These are phyloP conservation scores for Botrytis aclada DNA, from an alignment of 2,329 filamentous ascomycete species.

Conservation along the genomic window DNA sequence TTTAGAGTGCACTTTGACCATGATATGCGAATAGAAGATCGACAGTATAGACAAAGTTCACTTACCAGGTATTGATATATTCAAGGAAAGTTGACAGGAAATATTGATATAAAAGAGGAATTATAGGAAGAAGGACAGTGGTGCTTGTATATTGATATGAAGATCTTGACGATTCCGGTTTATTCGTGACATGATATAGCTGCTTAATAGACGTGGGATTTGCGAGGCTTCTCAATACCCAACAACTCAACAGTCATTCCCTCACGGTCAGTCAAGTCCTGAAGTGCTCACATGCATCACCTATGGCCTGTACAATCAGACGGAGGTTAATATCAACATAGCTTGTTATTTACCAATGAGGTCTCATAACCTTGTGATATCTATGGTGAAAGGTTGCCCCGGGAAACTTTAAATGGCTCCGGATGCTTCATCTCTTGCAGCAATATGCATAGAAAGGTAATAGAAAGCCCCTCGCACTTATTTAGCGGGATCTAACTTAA, in stretches of 20 bases:
- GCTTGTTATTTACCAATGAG: neutral
- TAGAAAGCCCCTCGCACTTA: neutral
- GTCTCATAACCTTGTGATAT: neutral
- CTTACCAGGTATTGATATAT: neutral
- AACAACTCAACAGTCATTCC: neutral
- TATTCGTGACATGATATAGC: neutral
- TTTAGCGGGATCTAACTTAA: constrained; percentile 12
- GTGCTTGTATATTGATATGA: neutral
- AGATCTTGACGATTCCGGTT: neutral
- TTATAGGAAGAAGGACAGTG: no score
- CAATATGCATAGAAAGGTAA: constrained; percentile 13
- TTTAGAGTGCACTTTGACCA: neutral
- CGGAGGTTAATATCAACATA: neutral
- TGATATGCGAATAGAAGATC: neutral
- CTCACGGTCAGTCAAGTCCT: neutral
- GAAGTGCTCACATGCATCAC: neutral
- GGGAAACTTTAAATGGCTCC: constrained; percentile 9
- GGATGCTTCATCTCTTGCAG: neutral
- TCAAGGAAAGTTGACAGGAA: neutral
- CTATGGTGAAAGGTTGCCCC: neutral
- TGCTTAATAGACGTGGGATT: neutral
- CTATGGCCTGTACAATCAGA: neutral
- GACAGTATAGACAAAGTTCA: neutral
- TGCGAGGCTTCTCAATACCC: neutral
- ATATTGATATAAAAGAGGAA: neutral